Evolutionary conservation across 345 rosid genomes (phyloP), one percentile per base, ranked within the genome.

Genomic region (Eucalyptus globulus): DNA sequence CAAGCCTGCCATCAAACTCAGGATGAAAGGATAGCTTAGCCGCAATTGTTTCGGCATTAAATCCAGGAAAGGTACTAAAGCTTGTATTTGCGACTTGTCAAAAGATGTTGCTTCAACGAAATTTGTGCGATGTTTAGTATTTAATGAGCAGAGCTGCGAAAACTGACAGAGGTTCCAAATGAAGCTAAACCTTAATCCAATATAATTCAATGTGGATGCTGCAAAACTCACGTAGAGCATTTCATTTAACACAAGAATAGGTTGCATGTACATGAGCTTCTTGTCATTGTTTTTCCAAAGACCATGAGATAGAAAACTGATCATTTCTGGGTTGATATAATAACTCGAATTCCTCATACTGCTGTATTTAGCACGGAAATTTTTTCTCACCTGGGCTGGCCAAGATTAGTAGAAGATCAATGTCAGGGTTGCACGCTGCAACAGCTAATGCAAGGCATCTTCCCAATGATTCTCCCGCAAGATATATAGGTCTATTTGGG

Each of bases 381-480:
- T 62, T 29, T 45, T 53, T 22, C 56, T 88, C 88, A 95, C 97
- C 97, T 95, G 98, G 96, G 91, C 94, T 96, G 26, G 94, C 92
- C 92, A 96, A 92, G 91, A 95, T 93, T 86, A 96, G 91, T 65
- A 93, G 87, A 89, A 97, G 97, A 93, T 97, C 98, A 54, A 95
- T 80, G 1, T 91, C 89, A 51, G 97, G 97, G 89, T 95, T 96
- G 51, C 93, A 91, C 87, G 96, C 94, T 4, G 97, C 97, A 89
- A 94, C 95, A 53, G 95, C 93, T 37, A 97, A 93, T 86, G 95
- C 97, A 45, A 96, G 91, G 92, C 99, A 95, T 69, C 93, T 96
- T 92, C 98, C 97, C 87, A 97, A 91, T 88, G 97, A 95, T 89
- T 97, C 98, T 67, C 97, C 99, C 80, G 94, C 94, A 87, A 97